phyloP scores from a whole-genome alignment of 306 rosid species.

The Macrotyloma uniflorum region DNA sequence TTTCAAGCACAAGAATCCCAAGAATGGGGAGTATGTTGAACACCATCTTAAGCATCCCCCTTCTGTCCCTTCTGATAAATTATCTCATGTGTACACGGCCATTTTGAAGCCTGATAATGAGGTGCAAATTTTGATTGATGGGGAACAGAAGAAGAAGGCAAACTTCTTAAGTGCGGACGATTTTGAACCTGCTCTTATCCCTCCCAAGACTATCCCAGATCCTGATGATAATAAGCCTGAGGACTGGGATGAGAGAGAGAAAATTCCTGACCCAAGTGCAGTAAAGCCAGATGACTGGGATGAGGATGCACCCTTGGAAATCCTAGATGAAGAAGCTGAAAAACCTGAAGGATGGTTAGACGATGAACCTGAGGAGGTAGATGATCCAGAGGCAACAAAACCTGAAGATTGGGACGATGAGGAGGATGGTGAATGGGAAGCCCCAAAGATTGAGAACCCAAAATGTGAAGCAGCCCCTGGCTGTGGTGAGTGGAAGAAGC shows the following conservation, averaged over 20 bases:
- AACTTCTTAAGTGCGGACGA: conserved; percentile 78
- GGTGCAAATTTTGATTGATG: conserved; percentile 53
- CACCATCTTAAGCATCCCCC: conserved; percentile 92
- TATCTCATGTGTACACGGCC: conserved; percentile 91
- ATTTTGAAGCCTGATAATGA: conserved; percentile 63
- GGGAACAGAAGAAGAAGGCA: conserved; percentile 60
- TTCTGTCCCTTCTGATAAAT: conserved; percentile 85
- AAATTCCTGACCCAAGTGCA: conserved; percentile 87
- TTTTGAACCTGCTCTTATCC: conserved; percentile 88
- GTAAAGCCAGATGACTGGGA: conserved; percentile 99
- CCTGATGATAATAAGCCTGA: conserved; percentile 92
- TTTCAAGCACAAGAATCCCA: conserved; percentile 94
- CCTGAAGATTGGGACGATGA: conserved; percentile 97
- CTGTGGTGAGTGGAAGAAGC: conserved; percentile 95
- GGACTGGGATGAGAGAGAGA: conserved; percentile 97
- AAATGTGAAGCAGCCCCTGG: conserved; percentile 81
- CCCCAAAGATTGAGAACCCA: conserved; percentile 77
- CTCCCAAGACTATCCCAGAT: conserved; percentile 85
- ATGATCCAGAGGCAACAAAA: conserved; percentile 89
- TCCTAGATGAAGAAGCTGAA: conserved; percentile 84
- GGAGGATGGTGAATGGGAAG: conserved; percentile 97
- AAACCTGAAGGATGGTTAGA: conserved; percentile 99
- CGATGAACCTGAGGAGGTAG: conserved; percentile 91
- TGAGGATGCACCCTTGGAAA: conserved; percentile 94
- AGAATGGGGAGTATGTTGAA: conserved; percentile 80